phyloP scores from a whole-genome alignment of 495 filamentous ascomycete species.

The Tuber melanosporum region DNA sequence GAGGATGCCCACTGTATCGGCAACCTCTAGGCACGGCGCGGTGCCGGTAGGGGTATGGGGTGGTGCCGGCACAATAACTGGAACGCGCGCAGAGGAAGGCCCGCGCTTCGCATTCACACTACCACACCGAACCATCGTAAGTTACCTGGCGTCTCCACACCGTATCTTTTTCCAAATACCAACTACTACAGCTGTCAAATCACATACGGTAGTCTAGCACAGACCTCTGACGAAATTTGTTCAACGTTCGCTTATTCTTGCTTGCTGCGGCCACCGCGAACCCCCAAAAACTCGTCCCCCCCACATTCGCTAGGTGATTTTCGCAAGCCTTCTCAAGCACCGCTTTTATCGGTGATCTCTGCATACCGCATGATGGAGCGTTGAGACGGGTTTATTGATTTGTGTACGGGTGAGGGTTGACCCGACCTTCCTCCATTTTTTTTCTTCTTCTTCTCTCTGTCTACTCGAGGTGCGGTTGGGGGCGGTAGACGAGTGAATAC shows the following conservation, averaged over 20 bases:
- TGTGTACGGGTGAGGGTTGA: neutral
- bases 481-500: neutral
- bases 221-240: constrained; percentile 33
- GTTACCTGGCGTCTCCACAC: too few relatives aligned
- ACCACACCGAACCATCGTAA: too few relatives aligned
- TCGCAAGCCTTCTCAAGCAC: neutral
- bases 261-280: neutral
- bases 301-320: neutral
- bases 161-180: too few relatives aligned
- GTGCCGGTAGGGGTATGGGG: too few relatives aligned
- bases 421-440: neutral
- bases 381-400: neutral
- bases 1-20: too few relatives aligned
- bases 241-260: constrained; percentile 31
- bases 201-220: constrained; percentile 10
- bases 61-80: too few relatives aligned
- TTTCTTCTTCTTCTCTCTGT: neutral
- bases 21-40: too few relatives aligned
- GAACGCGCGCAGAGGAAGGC: too few relatives aligned
- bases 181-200: constrained; percentile 22
- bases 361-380: neutral
- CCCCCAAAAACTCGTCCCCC: too few relatives aligned
- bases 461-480: neutral
- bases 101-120: too few relatives aligned
- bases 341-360: neutral